These are phyloP conservation scores for Polygonum maritimum DNA, from an alignment of 148 eudicot species.

Conservation along the genomic window DNA sequence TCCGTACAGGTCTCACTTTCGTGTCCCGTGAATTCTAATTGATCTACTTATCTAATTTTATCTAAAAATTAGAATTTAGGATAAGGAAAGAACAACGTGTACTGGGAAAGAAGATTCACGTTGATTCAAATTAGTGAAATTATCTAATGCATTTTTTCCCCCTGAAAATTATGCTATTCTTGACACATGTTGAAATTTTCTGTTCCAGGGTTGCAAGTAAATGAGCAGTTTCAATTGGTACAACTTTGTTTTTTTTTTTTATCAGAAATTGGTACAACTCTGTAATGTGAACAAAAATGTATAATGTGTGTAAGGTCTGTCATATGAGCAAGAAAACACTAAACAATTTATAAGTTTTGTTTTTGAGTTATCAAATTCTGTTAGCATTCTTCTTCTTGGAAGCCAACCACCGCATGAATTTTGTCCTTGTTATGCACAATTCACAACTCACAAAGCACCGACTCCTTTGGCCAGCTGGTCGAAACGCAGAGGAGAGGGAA, in stretches of 20 bases:
- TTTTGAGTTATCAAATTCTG: background rate
- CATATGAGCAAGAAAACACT: background rate
- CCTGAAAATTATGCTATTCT: background rate
- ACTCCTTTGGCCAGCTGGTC: background rate
- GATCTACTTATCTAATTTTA: too few relatives aligned
- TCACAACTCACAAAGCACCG: conserved; percentile 8
- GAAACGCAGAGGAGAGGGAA: background rate
- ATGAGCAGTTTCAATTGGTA: background rate
- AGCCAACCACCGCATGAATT: background rate
- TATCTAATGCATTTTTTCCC: too few relatives aligned
- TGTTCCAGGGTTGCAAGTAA: background rate
- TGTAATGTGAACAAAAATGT: background rate
- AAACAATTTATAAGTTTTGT: background rate
- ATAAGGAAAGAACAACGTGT: too few relatives aligned
- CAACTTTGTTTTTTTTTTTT: too few relatives aligned
- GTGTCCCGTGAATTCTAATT: too few relatives aligned
- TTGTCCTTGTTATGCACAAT: background rate
- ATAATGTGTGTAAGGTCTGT: background rate
- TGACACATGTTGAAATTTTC: background rate
- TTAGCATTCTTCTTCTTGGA: background rate
- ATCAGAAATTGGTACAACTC: too few relatives aligned
- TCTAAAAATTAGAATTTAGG: too few relatives aligned
- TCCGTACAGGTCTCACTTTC: too few relatives aligned
- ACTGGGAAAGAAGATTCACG: too few relatives aligned
- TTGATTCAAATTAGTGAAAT: too few relatives aligned